Percentiles rank a stretch among this genome's conserved stretches.
These are phyloP conservation scores for Malassezia yamatoensis DNA, from an alignment of 1,284 basidiomycete species.

Conservation along the genomic window DNA sequence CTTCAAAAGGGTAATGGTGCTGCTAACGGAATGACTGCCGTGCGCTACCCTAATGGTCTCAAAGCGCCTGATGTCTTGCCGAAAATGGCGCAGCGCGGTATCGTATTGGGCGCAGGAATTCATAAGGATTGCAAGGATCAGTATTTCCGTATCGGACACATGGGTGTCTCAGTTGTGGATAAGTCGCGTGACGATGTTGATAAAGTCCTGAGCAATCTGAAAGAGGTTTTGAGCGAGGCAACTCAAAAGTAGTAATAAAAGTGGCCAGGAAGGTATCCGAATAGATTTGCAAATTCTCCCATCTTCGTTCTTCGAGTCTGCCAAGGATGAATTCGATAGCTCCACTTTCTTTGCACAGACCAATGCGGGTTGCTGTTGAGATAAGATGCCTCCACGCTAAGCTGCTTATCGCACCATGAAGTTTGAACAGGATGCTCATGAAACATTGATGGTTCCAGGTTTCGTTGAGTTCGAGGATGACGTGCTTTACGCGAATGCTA, in stretches of 20 bases:
- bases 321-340: too few relatives aligned
- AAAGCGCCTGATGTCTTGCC: slow-evolving; percentile 35
- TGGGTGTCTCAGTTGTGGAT: slow-evolving; percentile 70
- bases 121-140: slow-evolving; percentile 75
- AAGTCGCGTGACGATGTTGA: slow-evolving; percentile 57
- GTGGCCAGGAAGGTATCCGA: too few relatives aligned
- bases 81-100: slow-evolving; percentile 58
- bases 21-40: slow-evolving; percentile 47
- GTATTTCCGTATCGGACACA: slow-evolving; percentile 58
- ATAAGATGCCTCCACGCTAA: too few relatives aligned
- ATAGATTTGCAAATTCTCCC: too few relatives aligned
- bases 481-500: slow-evolving; percentile 50
- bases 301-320: too few relatives aligned
- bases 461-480: slow-evolving; percentile 73
- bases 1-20: slow-evolving; percentile 31
- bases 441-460: slow-evolving; percentile 58
- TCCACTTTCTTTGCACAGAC: too few relatives aligned
- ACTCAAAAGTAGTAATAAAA: slow-evolving; percentile 42
- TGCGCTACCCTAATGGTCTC: slow-evolving; percentile 39
- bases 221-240: slow-evolving; percentile 53
- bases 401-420: neutral
- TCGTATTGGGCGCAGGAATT: slow-evolving; percentile 80
- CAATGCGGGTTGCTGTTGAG: too few relatives aligned
- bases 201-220: slow-evolving; percentile 61
- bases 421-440: slow-evolving; percentile 14